phyloP scores from a whole-genome alignment of 495 filamentous ascomycete genomes.

The Talaromyces thailandensis region DNA sequence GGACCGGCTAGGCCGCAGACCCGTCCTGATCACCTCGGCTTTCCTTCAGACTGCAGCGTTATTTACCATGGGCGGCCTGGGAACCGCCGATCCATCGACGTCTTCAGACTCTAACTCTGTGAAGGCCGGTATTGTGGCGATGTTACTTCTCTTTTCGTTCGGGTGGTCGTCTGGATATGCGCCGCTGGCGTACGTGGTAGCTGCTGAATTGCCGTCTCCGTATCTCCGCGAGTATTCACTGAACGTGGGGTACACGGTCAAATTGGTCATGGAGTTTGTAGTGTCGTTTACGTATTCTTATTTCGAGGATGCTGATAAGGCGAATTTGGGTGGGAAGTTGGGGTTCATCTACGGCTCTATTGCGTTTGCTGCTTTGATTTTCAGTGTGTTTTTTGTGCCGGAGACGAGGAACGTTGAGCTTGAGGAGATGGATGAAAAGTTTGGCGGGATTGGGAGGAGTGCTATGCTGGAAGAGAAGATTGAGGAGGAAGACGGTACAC shows the following conservation, averaged over 20 bases:
- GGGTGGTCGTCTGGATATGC: slow-evolving; percentile 17
- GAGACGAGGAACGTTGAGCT: slow-evolving; percentile 85
- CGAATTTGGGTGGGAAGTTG: slow-evolving; percentile 12
- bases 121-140: slow-evolving; percentile 14
- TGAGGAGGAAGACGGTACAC: neutral
- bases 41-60: slow-evolving; percentile 9
- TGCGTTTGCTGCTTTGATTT: slow-evolving; percentile 11
- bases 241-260: slow-evolving; percentile 14
- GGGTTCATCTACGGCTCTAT: slow-evolving; percentile 18
- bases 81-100: slow-evolving; percentile 8
- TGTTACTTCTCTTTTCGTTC: slow-evolving; percentile 13
- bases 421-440: slow-evolving; percentile 85
- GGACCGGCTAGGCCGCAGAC: neutral
- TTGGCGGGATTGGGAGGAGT: slow-evolving; percentile 31
- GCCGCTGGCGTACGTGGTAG: slow-evolving; percentile 13
- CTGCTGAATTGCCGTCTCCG: slow-evolving; percentile 14
- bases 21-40: slow-evolving; percentile 8
- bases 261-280: slow-evolving; percentile 16
- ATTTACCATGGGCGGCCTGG: slow-evolving; percentile 16
- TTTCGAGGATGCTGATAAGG: slow-evolving; percentile 10
- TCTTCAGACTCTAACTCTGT: slow-evolving; percentile 3
- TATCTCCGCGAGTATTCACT: slow-evolving; percentile 15
- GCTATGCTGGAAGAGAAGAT: neutral
- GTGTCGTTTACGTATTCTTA: slow-evolving; percentile 16
- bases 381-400: slow-evolving; percentile 69